A percentile compares a stretch with the other conserved stretches of the same genome.
These are phyloP conservation scores for Xylaria sp. DNA, from an alignment of 2,329 filamentous ascomycete genomes.

Conservation along the genomic window DNA sequence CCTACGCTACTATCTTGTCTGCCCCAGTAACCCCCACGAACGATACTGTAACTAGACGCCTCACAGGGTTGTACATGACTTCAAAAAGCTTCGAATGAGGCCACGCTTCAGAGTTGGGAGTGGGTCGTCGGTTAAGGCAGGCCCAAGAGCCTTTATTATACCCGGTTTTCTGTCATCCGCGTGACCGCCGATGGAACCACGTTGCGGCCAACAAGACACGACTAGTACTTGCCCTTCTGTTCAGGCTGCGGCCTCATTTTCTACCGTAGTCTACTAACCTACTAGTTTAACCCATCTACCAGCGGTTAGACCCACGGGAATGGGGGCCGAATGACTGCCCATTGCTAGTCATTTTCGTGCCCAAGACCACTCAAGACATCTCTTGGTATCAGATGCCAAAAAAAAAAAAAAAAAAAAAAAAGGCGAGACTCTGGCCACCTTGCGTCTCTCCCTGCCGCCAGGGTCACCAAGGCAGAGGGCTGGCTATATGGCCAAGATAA, in stretches of 20 bases:
- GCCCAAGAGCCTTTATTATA: conserved; percentile 29
- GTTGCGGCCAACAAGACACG: conserved; percentile 24
- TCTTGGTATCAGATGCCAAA: not conserved
- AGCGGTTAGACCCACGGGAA: conserved; percentile 4
- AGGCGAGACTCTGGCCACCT: conserved; percentile 8
- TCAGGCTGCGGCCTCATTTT: not conserved
- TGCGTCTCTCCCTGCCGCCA: not conserved
- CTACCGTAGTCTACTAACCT: not conserved
- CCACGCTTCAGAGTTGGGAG: conserved; percentile 8
- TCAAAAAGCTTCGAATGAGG: conserved; percentile 18
- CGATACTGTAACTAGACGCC: conserved; percentile 14
- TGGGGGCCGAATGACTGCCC: conserved; percentile 8
- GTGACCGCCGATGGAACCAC: conserved; percentile 32
- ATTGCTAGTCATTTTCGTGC: not conserved
- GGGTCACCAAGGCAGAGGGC: conserved; percentile 12
- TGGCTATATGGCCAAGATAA: conserved; percentile 21
- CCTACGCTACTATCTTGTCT: conserved; percentile 1
- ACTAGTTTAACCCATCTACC: conserved; percentile 6
- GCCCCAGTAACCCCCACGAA: conserved; percentile 30
- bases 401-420: no score
- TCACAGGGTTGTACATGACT: conserved; percentile 15
- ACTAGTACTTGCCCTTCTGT: conserved; percentile 13
- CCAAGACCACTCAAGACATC: not conserved
- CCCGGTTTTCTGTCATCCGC: conserved; percentile 31
- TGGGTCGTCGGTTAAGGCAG: conserved; percentile 19